These are phyloP conservation scores for Calonectria montana DNA, from an alignment of 2,329 filamentous ascomycete genomes.

Conservation along the genomic window DNA sequence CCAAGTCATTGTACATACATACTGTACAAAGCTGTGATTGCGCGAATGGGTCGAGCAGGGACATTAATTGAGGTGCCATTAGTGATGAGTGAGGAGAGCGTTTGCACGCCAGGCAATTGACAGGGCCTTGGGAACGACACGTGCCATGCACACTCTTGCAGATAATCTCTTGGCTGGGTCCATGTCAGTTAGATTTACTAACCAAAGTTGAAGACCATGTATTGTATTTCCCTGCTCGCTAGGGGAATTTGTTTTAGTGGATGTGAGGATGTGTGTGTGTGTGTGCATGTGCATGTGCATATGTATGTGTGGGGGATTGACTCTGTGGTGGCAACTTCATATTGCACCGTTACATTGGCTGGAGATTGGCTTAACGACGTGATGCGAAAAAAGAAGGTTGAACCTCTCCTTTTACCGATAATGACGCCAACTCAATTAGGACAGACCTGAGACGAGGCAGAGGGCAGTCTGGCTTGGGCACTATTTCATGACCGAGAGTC, in stretches of 20 bases:
- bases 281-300: neutral
- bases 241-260: slow-evolving; percentile 1
- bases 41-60: neutral
- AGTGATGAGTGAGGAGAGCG: neutral
- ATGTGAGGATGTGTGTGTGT: neutral
- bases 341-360: slow-evolving; percentile 8
- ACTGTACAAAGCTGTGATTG: neutral
- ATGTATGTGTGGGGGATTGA: neutral
- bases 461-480: neutral
- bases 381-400: slow-evolving; percentile 13
- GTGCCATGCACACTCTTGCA: slow-evolving; percentile 3
- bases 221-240: neutral
- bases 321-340: neutral
- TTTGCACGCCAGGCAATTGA: too few relatives aligned
- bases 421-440: slow-evolving; percentile 7
- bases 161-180: neutral
- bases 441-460: slow-evolving; percentile 18
- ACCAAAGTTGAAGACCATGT: neutral
- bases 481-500: slow-evolving; percentile 8
- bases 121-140: neutral
- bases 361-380: neutral
- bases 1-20: neutral
- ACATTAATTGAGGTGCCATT: neutral
- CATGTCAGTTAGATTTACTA: neutral
- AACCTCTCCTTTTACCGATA: slow-evolving; percentile 14